Percentiles rank a stretch among this genome's conserved stretches.
These are phyloP conservation scores for Sordaria brevicollis DNA, from an alignment of 495 filamentous ascomycete species.

Conservation along the genomic window DNA sequence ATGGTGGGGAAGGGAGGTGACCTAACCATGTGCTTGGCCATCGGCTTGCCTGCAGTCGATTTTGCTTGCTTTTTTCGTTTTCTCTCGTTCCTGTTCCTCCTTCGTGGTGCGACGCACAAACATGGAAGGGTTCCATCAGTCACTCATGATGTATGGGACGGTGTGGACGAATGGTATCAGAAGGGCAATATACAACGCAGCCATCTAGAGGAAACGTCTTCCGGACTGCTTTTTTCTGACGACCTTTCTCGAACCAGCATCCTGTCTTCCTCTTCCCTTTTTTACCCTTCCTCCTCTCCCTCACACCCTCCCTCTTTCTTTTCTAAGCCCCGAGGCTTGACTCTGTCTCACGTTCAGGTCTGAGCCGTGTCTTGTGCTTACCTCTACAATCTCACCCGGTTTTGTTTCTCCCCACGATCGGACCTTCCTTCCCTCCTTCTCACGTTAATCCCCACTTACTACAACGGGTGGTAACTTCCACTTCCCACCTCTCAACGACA, in stretches of 20 bases:
- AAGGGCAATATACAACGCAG: not conserved
- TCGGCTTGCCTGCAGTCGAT: not conserved
- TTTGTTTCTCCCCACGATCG: not conserved
- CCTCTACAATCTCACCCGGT: too few species aligned
- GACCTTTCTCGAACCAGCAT: not conserved
- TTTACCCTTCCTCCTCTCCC: not conserved
- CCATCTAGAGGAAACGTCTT: not conserved
- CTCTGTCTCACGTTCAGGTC: not conserved
- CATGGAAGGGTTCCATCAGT: not conserved
- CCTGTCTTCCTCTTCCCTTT: not conserved
- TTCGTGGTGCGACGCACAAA: not conserved
- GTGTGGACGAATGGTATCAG: not conserved
- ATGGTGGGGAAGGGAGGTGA: not conserved
- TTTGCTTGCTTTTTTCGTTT: not conserved
- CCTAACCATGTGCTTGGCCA: not conserved
- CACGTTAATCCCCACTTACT: not conserved
- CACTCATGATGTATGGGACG: not conserved
- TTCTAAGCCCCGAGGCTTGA: not conserved
- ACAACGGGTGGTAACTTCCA: not conserved
- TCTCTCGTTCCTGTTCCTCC: not conserved
- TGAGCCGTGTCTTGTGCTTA: not conserved
- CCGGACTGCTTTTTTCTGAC: not conserved
- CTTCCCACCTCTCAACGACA: not conserved
- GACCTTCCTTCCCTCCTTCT: not conserved
- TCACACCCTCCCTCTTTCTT: not conserved